These are phyloP conservation scores for Protomyces pachydermus DNA, from an alignment of 1,139 yeast genomes.

Conservation along the genomic window DNA sequence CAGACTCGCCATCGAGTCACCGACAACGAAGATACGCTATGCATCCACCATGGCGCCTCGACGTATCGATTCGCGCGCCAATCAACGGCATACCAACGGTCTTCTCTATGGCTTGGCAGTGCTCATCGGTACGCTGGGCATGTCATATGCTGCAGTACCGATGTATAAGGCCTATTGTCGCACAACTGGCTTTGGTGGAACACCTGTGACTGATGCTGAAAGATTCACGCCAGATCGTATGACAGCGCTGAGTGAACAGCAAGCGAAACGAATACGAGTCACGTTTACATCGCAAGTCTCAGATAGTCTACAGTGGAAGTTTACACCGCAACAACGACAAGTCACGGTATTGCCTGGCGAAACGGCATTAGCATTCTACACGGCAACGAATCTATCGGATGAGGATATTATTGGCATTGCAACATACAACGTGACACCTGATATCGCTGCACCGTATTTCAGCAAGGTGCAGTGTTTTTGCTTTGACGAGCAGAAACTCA, in stretches of 20 bases:
- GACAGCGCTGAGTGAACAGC: conserved; percentile 70
- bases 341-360: conserved; percentile 95
- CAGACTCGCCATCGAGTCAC: not conserved
- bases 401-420: conserved; percentile 63
- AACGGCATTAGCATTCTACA: conserved; percentile 92
- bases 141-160: conserved; percentile 90
- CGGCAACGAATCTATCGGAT: conserved; percentile 78
- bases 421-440: conserved; percentile 74
- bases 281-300: conserved; percentile 90
- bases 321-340: conserved; percentile 89
- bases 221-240: conserved; percentile 82
- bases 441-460: conserved; percentile 91
- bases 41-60: not conserved
- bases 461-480: conserved; percentile 97
- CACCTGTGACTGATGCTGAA: conserved; percentile 78
- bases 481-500: conserved; percentile 88
- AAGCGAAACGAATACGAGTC: conserved; percentile 67
- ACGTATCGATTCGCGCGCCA: not conserved
- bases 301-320: conserved; percentile 89
- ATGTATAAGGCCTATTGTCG: conserved; percentile 87
- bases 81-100: conserved; percentile 21
- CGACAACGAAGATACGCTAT: not conserved
- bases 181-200: conserved; percentile 94
- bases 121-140: conserved; percentile 66
- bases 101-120: conserved; percentile 39